phyloP scores from a whole-genome alignment of 2,329 filamentous ascomycete species.

The Cordyceps javanica region DNA sequence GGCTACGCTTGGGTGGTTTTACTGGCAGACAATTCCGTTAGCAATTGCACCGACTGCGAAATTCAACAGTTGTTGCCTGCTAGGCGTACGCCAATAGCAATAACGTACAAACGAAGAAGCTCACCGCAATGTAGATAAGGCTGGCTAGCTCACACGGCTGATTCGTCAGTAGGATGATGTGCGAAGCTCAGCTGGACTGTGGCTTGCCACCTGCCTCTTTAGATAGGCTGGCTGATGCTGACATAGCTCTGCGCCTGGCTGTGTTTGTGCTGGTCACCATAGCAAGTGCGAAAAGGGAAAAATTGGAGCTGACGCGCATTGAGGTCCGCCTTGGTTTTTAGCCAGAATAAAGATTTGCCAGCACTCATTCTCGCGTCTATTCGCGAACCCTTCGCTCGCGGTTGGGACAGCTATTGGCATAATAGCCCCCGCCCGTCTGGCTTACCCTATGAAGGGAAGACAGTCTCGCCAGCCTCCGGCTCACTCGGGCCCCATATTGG shows the following conservation, averaged over 20 bases:
- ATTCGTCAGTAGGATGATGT: neutral
- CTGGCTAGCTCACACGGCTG: neutral
- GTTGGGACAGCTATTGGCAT: neutral
- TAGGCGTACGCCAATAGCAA: too few relatives aligned
- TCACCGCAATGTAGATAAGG: neutral
- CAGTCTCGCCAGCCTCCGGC: neutral
- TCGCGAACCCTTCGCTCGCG: too few relatives aligned
- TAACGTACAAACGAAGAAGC: neutral
- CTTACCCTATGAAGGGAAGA: neutral
- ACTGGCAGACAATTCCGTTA: neutral
- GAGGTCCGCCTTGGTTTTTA: too few relatives aligned
- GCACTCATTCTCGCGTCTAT: too few relatives aligned
- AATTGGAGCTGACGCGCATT: too few relatives aligned
- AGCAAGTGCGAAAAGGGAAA: too few relatives aligned
- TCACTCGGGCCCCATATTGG: neutral
- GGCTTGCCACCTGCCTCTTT: conserved; percentile 1
- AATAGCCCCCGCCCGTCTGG: too few relatives aligned
- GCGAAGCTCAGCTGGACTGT: neutral
- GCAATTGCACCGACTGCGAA: neutral
- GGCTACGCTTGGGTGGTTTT: neutral
- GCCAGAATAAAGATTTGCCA: too few relatives aligned
- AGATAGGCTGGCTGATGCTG: neutral
- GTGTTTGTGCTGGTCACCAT: neutral
- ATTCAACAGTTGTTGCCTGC: neutral
- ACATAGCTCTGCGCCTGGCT: neutral